Evolutionary conservation across 176 grass and related monocot species (phyloP), one percentile per base, ranked within the genome.

Genomic region (Oryza glaberrima): DNA sequence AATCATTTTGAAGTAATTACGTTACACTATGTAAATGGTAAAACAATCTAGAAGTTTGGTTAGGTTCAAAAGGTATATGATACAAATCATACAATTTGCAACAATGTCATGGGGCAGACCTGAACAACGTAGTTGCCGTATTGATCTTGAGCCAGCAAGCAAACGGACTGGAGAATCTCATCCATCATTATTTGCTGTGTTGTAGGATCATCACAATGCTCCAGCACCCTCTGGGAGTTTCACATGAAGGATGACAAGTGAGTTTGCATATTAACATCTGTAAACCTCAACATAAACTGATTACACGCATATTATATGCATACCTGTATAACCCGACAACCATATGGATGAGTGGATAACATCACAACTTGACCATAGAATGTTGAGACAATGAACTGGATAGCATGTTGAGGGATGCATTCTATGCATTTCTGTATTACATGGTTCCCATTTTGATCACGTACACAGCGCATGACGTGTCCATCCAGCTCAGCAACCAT

Each of bases 51-150:
- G 74, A 81, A 26, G 36, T 38, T 38, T 38, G 36, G 36, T 38
- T 38, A 38, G 36, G 36, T 38, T 38, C 36, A 38, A 38, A 38
- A 38, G 36, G 36, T 38, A 34, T n/a, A 38, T 17, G 51, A 69
- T 79, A 38, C 36, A 38, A 38, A 28, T 28, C 1, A 28, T 28
- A 28, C 28, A 28, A 28, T 47, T 52, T 83, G 0, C 15, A 80
- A 90, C 75, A 28, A 16, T 47, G 36, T 70, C 7, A 47, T 22
- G 70, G 13, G n/a, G 85, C 82, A 67, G 61, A 97, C 94, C 89
- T 97, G 94, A 88, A 97, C 92, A 70, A 97, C 94, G 46, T 97
- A 97, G 68, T 97, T 97, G 72, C 94, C 94, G 88, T 94, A 97
- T 45, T 94, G 94, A 76, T 97, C 91, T 48, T 97, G 87, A 28